These are phyloP conservation scores for Fusarium mexicanum DNA, from an alignment of 2,329 filamentous ascomycete species.

Conservation along the genomic window DNA sequence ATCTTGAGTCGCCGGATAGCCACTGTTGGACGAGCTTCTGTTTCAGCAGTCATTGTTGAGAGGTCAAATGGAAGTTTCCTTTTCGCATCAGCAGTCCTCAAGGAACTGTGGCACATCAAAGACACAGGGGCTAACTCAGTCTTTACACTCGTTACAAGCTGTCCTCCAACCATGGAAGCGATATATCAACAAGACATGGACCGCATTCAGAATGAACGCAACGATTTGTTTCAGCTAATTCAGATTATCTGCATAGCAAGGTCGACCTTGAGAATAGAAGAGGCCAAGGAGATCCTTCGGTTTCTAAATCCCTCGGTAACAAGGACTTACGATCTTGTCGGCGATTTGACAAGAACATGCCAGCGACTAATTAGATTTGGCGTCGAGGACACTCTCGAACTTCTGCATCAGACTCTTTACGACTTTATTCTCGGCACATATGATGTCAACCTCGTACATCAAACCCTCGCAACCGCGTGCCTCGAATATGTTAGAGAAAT, in stretches of 20 bases:
- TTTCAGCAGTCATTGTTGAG: slow-evolving; percentile 35
- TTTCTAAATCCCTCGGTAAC: slow-evolving; percentile 28
- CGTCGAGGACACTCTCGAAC: slow-evolving; percentile 24
- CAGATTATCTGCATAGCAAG: slow-evolving; percentile 30
- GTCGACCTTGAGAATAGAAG: slow-evolving; percentile 8
- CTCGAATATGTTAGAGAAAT: slow-evolving; percentile 16
- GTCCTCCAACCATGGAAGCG: slow-evolving; percentile 33
- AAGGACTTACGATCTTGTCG: slow-evolving; percentile 27
- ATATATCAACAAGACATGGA: slow-evolving; percentile 39
- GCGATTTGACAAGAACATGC: slow-evolving; percentile 28
- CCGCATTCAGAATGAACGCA: slow-evolving; percentile 23
- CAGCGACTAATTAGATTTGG: slow-evolving; percentile 31
- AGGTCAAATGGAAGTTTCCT: slow-evolving; percentile 34
- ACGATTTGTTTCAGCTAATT: slow-evolving; percentile 28
- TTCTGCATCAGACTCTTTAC: slow-evolving; percentile 37
- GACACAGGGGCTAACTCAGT: slow-evolving; percentile 35
- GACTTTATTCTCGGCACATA: slow-evolving; percentile 35
- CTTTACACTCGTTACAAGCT: slow-evolving; percentile 32
- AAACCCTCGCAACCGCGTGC: slow-evolving; percentile 16
- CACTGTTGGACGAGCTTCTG: slow-evolving; percentile 20
- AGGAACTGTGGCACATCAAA: slow-evolving; percentile 35
- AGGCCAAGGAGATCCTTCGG: slow-evolving; percentile 28
- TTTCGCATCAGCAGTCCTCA: slow-evolving; percentile 33
- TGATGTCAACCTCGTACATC: slow-evolving; percentile 20
- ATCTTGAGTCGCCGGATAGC: slow-evolving; percentile 29